Evolutionary conservation across 1,284 basidiomycete genomes (phyloP), one percentile per base, ranked within the genome.

Genomic region (Leccinum pallidistipes): DNA sequence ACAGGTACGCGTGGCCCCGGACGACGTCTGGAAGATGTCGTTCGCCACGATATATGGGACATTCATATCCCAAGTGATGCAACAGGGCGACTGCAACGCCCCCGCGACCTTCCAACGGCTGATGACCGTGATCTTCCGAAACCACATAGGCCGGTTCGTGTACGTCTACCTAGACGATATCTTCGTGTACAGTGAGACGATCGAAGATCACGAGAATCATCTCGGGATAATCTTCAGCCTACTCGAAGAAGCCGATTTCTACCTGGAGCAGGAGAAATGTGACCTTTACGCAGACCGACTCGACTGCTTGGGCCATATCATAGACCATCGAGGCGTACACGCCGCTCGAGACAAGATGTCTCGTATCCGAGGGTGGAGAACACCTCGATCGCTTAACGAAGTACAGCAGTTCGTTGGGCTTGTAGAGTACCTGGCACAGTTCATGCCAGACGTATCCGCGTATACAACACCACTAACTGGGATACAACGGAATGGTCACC

Each of bases 81-180:
- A 78, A 58, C 68, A 74, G 47, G 75, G 72, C 0, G 72, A 78
- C 55, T 71, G 69, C 29, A 78, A 78, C 55, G 69, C 72, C 0
- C 72, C 72, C 0, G 58, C 67, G 0, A 78, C 69, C 1, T 77
- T 74, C 52, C 75, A 79, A 58, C n/a, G 64, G 0, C 65, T 79
- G 0, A 78, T 77, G 69, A 75, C 67, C 0, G 49, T 69, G 5
- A 64, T 78, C 5, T 76, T 80, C 45, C 36, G 65, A 1, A 65
- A 71, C 2, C 61, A 63, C 27, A 71, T 79, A 1, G 68, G 74
- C 0, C 45, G 55, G 1, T 76, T 72, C 38, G 58, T 78, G 0
- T 66, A 34, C 40, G n/a, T 52, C 5, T 58, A 58, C 12, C n/a
- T 52, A 1, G 21, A 58, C 27, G 12, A 52, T 11, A 43, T 58